Percentiles rank a stretch among this genome's conserved stretches.
phyloP scores from a whole-genome alignment of 2,329 filamentous ascomycete genomes.

The Diaporthe amygdali region DNA sequence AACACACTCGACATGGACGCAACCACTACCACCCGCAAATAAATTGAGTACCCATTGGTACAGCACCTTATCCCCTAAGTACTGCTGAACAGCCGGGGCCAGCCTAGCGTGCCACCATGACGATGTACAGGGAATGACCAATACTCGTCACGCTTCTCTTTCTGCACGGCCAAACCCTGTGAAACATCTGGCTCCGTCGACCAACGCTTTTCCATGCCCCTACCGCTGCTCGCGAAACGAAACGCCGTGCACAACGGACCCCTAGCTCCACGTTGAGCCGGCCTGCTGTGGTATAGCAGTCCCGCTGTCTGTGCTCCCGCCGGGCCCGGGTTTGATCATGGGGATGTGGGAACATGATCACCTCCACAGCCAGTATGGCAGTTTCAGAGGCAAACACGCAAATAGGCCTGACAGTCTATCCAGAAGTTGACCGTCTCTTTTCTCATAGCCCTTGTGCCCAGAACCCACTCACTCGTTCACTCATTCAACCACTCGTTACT shows the following conservation, averaged over 20 bases:
- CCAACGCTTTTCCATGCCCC: background rate
- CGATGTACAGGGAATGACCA: background rate
- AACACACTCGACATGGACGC: background rate
- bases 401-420: background rate
- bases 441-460: background rate
- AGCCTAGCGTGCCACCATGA: background rate
- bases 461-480: background rate
- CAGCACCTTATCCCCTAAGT: too few species aligned
- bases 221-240: conserved; percentile 6
- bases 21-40: too few species aligned
- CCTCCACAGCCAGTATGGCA: background rate
- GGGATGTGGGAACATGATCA: conserved; percentile 5
- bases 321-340: background rate
- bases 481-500: background rate
- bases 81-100: background rate
- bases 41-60: too few species aligned
- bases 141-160: background rate
- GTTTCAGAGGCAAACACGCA: background rate
- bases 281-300: background rate
- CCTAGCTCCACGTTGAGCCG: background rate
- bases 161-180: background rate
- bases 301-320: conserved; percentile 15
- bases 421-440: background rate
- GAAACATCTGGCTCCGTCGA: background rate
- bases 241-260: background rate